These are phyloP conservation scores for Piedraia hortae DNA, from an alignment of 2,329 filamentous ascomycete genomes.

Conservation along the genomic window DNA sequence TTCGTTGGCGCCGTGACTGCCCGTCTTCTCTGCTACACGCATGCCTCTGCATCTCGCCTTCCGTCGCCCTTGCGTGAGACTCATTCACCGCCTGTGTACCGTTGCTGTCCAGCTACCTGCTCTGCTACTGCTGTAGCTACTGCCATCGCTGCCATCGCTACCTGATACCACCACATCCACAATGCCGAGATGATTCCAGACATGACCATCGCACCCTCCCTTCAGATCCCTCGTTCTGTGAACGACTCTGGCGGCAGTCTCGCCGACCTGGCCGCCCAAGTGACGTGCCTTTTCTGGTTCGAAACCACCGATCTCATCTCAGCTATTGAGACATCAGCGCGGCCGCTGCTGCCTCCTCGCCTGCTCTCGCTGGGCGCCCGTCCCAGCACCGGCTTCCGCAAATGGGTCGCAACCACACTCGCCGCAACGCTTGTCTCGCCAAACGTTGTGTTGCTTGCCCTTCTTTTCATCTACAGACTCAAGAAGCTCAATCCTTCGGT, in stretches of 20 bases:
- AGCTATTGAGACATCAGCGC: constrained; percentile 32
- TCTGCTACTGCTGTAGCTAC: no score
- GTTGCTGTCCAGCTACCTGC: no score
- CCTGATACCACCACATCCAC: constrained; percentile 3
- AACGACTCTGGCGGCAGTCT: constrained; percentile 48
- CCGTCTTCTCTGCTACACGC: constrained; percentile 3
- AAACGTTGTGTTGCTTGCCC: constrained; percentile 71
- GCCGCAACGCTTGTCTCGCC: constrained; percentile 89
- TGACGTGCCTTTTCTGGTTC: constrained; percentile 96
- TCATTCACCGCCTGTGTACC: no score
- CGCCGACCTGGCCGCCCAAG: constrained; percentile 63
- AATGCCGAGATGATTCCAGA: constrained; percentile 6
- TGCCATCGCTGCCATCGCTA: no score
- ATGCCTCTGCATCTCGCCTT: constrained; percentile 8
- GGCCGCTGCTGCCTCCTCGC: constrained; percentile 12
- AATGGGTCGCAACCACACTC: constrained; percentile 79
- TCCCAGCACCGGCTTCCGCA: constrained; percentile 55
- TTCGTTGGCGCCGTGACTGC: no score
- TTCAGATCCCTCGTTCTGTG: constrained; percentile 51
- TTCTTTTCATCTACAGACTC: constrained; percentile 77
- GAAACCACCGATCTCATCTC: constrained; percentile 59
- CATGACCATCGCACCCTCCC: constrained; percentile 20
- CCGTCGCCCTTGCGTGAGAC: constrained; percentile 10
- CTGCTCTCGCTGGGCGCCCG: constrained; percentile 42
- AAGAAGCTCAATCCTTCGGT: constrained; percentile 77